A percentile compares a stretch with the other conserved stretches of the same genome.
These are phyloP conservation scores for Apophysomyces trapeziformis DNA, from an alignment of 371 early-diverging fungal species.

Conservation along the genomic window DNA sequence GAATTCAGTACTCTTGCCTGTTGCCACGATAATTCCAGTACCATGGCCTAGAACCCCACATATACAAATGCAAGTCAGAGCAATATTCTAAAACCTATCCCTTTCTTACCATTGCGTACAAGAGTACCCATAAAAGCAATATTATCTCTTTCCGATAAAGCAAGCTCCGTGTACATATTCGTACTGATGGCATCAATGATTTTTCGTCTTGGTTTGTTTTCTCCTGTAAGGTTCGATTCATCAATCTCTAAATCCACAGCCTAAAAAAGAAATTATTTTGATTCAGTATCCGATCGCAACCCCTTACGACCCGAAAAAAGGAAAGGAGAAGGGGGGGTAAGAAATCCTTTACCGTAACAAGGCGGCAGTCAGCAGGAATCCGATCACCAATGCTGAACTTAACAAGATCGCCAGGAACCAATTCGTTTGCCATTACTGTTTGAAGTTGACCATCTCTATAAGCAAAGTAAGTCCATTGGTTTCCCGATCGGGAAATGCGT, in stretches of 20 bases:
- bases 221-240: constrained; percentile 91
- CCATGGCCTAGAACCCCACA: constrained; percentile 61
- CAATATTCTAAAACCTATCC: not conserved
- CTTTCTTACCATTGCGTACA: constrained; percentile 65
- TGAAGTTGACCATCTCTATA: constrained; percentile 63
- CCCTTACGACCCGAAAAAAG: not conserved
- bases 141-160: constrained; percentile 79
- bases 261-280: constrained; percentile 26
- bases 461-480: not conserved
- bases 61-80: not conserved
- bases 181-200: constrained; percentile 57
- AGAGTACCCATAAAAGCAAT: constrained; percentile 91
- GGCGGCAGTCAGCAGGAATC: constrained; percentile 86
- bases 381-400: constrained; percentile 85
- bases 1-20: constrained; percentile 85
- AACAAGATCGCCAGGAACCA: constrained; percentile 89
- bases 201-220: constrained; percentile 81
- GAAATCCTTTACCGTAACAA: constrained; percentile 55
- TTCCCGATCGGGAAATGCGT: constrained; percentile 12
- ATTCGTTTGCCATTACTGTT: constrained; percentile 68
- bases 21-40: constrained; percentile 84
- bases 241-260: constrained; percentile 82
- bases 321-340: not conserved
- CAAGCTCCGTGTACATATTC: constrained; percentile 54
- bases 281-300: not conserved